A percentile compares a stretch with the other conserved stretches of the same genome.
Conservation (phyloP, 768 basidiomycete genomes). For the Dioszegia crocea region DNA sequence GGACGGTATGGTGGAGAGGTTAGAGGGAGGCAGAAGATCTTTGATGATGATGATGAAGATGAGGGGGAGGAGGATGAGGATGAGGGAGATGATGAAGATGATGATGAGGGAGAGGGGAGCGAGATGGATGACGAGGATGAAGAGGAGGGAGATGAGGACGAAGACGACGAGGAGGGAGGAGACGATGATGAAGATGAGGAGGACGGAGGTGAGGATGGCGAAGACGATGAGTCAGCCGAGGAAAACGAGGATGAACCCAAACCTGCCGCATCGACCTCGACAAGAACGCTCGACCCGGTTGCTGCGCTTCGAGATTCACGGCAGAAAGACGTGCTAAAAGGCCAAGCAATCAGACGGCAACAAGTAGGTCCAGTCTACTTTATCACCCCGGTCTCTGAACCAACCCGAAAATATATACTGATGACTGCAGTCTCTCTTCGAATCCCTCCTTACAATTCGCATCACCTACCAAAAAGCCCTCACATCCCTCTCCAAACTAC, state of each 20-base stretch:
- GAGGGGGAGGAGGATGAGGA: constrained; percentile 19
- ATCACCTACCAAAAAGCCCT: constrained; percentile 84
- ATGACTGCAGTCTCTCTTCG: constrained; percentile 69
- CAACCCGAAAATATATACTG: background rate
- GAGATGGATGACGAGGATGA: constrained; percentile 37
- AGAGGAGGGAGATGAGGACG: constrained; percentile 33
- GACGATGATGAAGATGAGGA: constrained; percentile 34
- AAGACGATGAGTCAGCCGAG: constrained; percentile 39
- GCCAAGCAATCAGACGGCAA: constrained; percentile 75
- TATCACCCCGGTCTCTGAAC: constrained; percentile 1
- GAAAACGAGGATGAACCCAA: constrained; percentile 20
- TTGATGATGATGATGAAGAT: constrained; percentile 44
- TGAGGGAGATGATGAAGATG: constrained; percentile 53
- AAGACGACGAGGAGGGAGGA: constrained; percentile 31
- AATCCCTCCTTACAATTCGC: constrained; percentile 78
- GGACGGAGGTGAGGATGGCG: constrained; percentile 37
- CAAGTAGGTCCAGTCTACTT: constrained; percentile 57
- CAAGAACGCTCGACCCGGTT: constrained; percentile 36
- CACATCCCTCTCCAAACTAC: constrained; percentile 62
- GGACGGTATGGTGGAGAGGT: constrained; percentile 73
- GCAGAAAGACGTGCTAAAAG: constrained; percentile 58
- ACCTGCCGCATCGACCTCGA: background rate
- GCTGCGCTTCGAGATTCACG: constrained; percentile 38
- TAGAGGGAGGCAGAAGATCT: constrained; percentile 59
- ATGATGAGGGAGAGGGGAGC: constrained; percentile 41